Evolutionary conservation across 140 eudicot genomes (phyloP).

Genomic region (Bidens hawaiensis): DNA sequence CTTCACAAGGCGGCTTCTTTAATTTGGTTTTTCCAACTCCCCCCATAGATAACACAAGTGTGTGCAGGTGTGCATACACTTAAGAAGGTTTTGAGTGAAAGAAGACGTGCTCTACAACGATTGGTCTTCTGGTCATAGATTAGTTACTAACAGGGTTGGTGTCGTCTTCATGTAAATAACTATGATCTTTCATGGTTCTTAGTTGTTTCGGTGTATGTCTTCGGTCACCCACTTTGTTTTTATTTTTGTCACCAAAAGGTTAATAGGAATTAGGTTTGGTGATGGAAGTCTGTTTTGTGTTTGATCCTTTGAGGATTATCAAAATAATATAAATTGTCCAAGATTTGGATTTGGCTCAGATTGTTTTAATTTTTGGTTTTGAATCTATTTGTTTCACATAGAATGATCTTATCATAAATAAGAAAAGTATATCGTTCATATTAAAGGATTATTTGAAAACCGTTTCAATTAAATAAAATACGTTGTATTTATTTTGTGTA

Average conservation of each 20-base stretch:
- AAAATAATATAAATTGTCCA: not conserved
- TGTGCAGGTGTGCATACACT: not conserved
- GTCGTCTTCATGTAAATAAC: slow-evolving; percentile 23
- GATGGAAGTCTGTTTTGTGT: slow-evolving; percentile 12
- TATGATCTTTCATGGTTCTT: slow-evolving; percentile 28
- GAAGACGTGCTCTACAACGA: not conserved
- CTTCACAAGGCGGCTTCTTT: slow-evolving; percentile 63
- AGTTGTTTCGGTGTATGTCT: slow-evolving; percentile 27
- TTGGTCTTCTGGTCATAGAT: slow-evolving; percentile 19
- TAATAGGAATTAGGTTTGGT: slow-evolving; percentile 28
- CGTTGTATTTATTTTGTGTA: too few species aligned
- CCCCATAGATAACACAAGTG: slow-evolving; percentile 4
- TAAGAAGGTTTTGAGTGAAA: slow-evolving; percentile 1
- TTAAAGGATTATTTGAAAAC: too few species aligned
- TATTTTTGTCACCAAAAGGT: slow-evolving; percentile 18
- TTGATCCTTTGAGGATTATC: not conserved
- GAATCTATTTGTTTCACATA: not conserved
- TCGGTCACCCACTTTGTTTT: slow-evolving; percentile 20
- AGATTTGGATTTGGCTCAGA: not conserved
- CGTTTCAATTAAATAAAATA: too few species aligned
- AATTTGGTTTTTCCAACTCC: slow-evolving; percentile 6
- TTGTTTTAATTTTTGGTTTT: not conserved
- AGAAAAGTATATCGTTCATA: too few species aligned
- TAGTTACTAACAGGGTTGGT: slow-evolving; percentile 27
- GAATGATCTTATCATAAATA: too few species aligned